Percentiles rank a stretch among this genome's conserved stretches.
phyloP scores from a whole-genome alignment of 225 moss, liverwort and hornwort species.

The Neckera pumila region DNA sequence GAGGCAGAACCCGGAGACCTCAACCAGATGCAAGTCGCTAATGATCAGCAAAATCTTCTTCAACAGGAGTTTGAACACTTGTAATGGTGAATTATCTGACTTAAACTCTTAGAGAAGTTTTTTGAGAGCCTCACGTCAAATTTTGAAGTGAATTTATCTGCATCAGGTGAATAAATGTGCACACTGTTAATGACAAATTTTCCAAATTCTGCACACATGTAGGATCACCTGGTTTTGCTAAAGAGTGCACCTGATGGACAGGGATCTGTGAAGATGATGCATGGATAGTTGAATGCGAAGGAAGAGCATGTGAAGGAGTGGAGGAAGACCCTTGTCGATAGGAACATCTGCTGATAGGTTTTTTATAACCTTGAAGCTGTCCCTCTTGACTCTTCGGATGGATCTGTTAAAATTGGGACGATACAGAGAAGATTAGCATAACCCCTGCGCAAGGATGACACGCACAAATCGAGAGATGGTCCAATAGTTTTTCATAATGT shows the following conservation, averaged over 20 bases:
- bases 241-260: neutral
- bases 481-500: neutral
- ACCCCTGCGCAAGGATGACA: constrained; percentile 63
- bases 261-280: neutral
- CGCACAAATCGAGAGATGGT: constrained; percentile 64
- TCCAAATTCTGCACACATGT: neutral
- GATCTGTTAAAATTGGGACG: constrained; percentile 66
- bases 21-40: neutral
- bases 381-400: constrained; percentile 29
- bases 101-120: neutral
- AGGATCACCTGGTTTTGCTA: neutral
- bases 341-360: neutral
- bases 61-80: neutral
- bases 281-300: neutral
- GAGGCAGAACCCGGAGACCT: neutral
- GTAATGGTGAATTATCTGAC: neutral
- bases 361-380: neutral
- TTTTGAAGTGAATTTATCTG: neutral
- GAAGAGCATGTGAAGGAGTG: neutral
- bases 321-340: neutral
- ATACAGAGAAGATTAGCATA: constrained; percentile 81
- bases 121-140: neutral
- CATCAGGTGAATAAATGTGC: neutral
- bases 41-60: neutral
- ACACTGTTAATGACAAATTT: neutral